Base-by-base conservation (phyloP, 495 filamentous ascomycete species). In the Aspergillus ellipticus region DNA sequence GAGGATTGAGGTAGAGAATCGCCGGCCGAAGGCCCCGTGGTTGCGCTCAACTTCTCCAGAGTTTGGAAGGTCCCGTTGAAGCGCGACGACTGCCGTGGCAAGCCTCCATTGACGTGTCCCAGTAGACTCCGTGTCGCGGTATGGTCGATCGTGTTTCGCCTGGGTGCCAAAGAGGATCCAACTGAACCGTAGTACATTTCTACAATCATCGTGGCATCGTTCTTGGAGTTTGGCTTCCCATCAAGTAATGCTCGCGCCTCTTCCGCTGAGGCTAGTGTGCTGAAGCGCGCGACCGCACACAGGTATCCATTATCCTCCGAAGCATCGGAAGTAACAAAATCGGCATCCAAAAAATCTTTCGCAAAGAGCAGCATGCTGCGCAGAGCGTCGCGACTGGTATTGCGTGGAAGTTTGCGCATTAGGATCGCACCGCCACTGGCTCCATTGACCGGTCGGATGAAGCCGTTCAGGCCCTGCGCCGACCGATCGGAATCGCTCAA, bases 321-420 rank as follows among this genome's bases (percentile, higher is more conserved):
- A 49, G 79, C 73, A 6, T 89, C 87, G 37, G 77, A 57, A 6
- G 81, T 75, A 11, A 93, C 72, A 58, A 95, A 82, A 55, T 93
- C 87, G 49, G 85, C 82, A 59, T 86, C 82, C 49, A 90, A 72
- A 29, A 95, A 79, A 50, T 92, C 90, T 64, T 94, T 89, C 22
- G 90, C 89, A 66, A 92, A 95, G 13, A 94, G 76, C 15, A 95
- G 79, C 86, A 96, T 92, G 58, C 87, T 81, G 57, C 87, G 84
- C 56, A 96, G 74, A 37, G 82, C 79, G 54, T 92, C 88, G 53
- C 85, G 78, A 49, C 81, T 85, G 17, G 84, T 92, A 62, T 86
- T 89, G 51, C 76, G 67, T 6, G 92, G 88, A 0, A 96, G 80
- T 62, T 85, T 88, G 58, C 88, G 88, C 73, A 96, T 87, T 48